These are phyloP conservation scores for Hawksworthiomyces lignivorus DNA, from an alignment of 2,329 filamentous ascomycete species.

Conservation along the genomic window DNA sequence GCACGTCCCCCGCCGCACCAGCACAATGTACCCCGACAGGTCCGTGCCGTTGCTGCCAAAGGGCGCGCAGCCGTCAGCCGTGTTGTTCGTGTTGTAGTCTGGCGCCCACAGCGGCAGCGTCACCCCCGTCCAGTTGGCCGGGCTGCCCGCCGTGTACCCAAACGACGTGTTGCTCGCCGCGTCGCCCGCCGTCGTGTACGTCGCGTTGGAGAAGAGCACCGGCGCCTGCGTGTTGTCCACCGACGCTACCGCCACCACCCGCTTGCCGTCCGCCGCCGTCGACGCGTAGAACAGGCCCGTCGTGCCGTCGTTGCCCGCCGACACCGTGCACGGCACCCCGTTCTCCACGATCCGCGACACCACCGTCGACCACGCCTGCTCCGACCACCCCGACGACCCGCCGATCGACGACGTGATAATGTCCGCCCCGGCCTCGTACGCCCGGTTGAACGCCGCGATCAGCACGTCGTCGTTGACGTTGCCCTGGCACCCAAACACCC, in stretches of 20 bases:
- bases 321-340: conserved; percentile 41
- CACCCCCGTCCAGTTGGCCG: conserved; percentile 35
- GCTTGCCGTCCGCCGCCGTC: conserved; percentile 39
- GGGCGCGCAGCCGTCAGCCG: conserved; percentile 43
- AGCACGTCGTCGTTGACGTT: conserved; percentile 46
- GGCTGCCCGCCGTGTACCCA: conserved; percentile 34
- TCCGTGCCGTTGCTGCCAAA: conserved; percentile 44
- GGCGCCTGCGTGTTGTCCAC: conserved; percentile 34
- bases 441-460: conserved; percentile 51
- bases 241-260: conserved; percentile 41
- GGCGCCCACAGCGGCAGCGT: conserved; percentile 42
- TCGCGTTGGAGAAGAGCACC: conserved; percentile 32
- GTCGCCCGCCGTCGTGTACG: conserved; percentile 26
- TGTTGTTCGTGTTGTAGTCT: conserved; percentile 39
- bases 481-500: conserved; percentile 49
- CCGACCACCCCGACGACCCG: conserved; percentile 42
- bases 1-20: conserved; percentile 53
- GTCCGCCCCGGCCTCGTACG: conserved; percentile 51
- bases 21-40: conserved; percentile 48
- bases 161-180: conserved; percentile 24
- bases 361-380: conserved; percentile 42
- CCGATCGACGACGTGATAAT: conserved; percentile 51
- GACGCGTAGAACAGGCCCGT: conserved; percentile 42
- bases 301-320: conserved; percentile 45
- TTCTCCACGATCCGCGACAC: conserved; percentile 46